Percentiles rank a stretch among this genome's conserved stretches.
phyloP scores from a whole-genome alignment of 1,284 basidiomycete species.

The Microbotryum saponariae region DNA sequence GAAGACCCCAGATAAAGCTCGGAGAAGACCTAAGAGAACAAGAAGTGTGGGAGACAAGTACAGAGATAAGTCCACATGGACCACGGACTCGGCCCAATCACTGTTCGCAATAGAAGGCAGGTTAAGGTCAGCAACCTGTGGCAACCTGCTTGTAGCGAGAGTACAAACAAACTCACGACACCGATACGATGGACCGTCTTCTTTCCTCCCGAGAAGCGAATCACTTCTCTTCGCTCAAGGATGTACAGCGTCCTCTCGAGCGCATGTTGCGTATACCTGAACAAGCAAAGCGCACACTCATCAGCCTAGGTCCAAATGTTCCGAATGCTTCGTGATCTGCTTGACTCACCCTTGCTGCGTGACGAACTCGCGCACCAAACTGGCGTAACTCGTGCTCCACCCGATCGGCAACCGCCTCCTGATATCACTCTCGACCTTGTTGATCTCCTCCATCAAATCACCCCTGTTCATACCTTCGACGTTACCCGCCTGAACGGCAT shows the following conservation, averaged over 20 bases:
- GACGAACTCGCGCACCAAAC: constrained; percentile 90
- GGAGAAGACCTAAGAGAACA: too few relatives aligned
- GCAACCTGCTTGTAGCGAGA: too few relatives aligned
- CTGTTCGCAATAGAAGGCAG: too few relatives aligned
- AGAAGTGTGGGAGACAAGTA: too few relatives aligned
- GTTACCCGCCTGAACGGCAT: constrained; percentile 87
- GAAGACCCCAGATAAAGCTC: too few relatives aligned
- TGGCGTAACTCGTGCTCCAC: constrained; percentile 93
- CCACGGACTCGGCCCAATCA: too few relatives aligned
- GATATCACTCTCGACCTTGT: constrained; percentile 84
- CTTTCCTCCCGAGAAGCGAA: constrained; percentile 61
- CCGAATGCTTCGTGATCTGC: not conserved
- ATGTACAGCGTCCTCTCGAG: constrained; percentile 87
- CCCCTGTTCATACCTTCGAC: constrained; percentile 88
- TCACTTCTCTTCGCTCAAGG: constrained; percentile 88
- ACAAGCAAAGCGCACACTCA: not conserved
- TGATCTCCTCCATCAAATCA: constrained; percentile 90
- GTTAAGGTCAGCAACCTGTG: too few relatives aligned
- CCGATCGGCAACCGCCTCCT: constrained; percentile 77
- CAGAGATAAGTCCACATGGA: too few relatives aligned
- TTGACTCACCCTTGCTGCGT: constrained; percentile 74
- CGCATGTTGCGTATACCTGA: constrained; percentile 69
- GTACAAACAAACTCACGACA: constrained; percentile 10
- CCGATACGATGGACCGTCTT: constrained; percentile 32
- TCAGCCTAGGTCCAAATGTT: not conserved